A percentile compares a stretch with the other conserved stretches of the same genome.
phyloP scores from a whole-genome alignment of 345 rosid species.

The Aquilaria malaccensis region DNA sequence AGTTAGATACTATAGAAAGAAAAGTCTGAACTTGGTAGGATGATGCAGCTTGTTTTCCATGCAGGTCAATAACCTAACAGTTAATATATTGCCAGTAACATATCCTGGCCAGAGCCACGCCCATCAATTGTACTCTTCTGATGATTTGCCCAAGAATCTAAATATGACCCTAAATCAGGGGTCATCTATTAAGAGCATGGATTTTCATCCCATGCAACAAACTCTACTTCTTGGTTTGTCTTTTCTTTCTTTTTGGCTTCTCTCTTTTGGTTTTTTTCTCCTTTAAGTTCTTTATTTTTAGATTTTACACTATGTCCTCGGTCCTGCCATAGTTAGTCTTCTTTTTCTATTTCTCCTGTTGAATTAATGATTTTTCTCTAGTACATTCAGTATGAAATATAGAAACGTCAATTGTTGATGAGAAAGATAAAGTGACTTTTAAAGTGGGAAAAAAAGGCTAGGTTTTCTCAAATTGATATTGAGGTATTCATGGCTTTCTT shows the following conservation, averaged over 20 bases:
- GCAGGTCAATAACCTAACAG: constrained; percentile 41
- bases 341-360: no score
- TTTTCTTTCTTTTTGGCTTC: not conserved
- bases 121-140: constrained; percentile 16
- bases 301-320: no score
- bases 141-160: constrained; percentile 27
- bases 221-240: constrained; percentile 26
- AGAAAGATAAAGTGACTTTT: no score
- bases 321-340: no score
- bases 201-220: constrained; percentile 32
- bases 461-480: not conserved
- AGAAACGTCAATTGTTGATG: no score
- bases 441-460: no score
- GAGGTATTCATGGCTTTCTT: not conserved
- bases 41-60: not conserved
- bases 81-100: constrained; percentile 38
- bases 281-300: not conserved
- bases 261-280: not conserved
- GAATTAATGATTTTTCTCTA: no score
- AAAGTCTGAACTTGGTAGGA: not conserved
- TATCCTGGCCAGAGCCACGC: constrained; percentile 35
- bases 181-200: constrained; percentile 30
- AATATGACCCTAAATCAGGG: constrained; percentile 19
- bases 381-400: no score
- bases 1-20: no score